A percentile compares a stretch with the other conserved stretches of the same genome.
Evolutionary conservation across 768 basidiomycete genomes (phyloP).

Genomic region (Lentinula boryana): DNA sequence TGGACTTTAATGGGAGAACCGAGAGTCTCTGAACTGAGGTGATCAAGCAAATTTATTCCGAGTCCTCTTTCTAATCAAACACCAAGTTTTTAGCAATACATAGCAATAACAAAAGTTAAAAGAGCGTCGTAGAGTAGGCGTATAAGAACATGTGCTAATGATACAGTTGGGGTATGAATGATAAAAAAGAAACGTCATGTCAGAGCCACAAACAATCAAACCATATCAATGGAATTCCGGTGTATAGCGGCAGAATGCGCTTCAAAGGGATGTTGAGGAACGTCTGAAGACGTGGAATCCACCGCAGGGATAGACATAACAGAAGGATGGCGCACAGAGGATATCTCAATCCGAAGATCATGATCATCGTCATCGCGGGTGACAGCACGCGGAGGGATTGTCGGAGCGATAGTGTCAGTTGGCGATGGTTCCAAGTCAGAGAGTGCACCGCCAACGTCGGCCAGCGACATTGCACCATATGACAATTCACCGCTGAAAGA

Average conservation of each 20-base stretch:
- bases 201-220: not conserved
- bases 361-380: conserved; percentile 1
- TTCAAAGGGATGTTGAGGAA: conserved; percentile 19
- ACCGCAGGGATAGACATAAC: conserved; percentile 8
- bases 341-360: conserved; percentile 23
- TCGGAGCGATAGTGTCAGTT: conserved; percentile 19
- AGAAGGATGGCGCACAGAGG: conserved; percentile 17
- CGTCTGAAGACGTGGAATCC: conserved; percentile 9
- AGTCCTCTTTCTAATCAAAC: not conserved
- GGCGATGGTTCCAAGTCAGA: conserved; percentile 19
- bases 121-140: conserved; percentile 2
- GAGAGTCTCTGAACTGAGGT: not conserved
- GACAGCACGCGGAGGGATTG: conserved; percentile 15
- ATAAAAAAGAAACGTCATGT: not conserved
- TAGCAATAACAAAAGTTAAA: conserved; percentile 5
- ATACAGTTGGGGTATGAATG: conserved; percentile 4
- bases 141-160: conserved; percentile 4
- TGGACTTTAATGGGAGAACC: no score
- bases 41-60: not conserved
- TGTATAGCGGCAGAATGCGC: not conserved
- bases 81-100: not conserved
- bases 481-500: conserved; percentile 26
- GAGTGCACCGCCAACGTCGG: conserved; percentile 33
- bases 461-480: conserved; percentile 28
- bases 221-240: not conserved